Base-by-base conservation (phyloP, 495 filamentous ascomycete species). In the Aspergillus ostianus region DNA sequence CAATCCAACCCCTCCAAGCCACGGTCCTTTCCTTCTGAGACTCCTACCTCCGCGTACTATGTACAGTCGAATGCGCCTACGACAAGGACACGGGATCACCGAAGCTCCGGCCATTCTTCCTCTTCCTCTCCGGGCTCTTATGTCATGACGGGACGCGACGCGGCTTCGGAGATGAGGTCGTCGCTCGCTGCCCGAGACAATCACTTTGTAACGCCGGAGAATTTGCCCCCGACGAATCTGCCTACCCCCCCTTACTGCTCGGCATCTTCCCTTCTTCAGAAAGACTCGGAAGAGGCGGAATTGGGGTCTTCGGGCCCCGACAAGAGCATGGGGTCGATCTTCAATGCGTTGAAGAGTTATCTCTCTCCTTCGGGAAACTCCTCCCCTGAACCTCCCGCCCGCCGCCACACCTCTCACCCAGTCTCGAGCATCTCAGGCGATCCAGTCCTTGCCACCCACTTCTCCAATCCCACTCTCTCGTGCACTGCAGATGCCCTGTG, bases 391-490 rank as follows among this genome's bases (percentile, higher is more conserved):
- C 58, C 69, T 61, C 64, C 65, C 73, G 73, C 73, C 73, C 82
- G 70, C 69, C 81, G 78, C 81, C 84, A 74, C 64, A 75, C 73
- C 59, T 78, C 74, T 54, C 72, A 82, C 51, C 86, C 90, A 56
- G 77, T 90, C 57, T 86, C 86, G 51, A 85, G 80, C 68, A 76
- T 90, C 62, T 84, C 88, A 62, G 84, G 85, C 60, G 84, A 84
- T 64, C 83, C 80, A 67, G 86, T 91, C 67, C 80, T 85, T 73
- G 87, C 89, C 69, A 79, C 82, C 56, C 85, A 92, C 71, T 82
- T 93, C 64, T 92, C 86, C 63, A 92, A 90, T 59, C 91, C 91
- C 51, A 84, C 80, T 66, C 80, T 80, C 61, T 75, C 77, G 73
- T 67, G 72, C 70, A 67, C 81, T 58, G 76, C 80, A 68, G 84